Base-by-base conservation (phyloP, 73 alveolate species). In the Paramecium sexaurelia region DNA sequence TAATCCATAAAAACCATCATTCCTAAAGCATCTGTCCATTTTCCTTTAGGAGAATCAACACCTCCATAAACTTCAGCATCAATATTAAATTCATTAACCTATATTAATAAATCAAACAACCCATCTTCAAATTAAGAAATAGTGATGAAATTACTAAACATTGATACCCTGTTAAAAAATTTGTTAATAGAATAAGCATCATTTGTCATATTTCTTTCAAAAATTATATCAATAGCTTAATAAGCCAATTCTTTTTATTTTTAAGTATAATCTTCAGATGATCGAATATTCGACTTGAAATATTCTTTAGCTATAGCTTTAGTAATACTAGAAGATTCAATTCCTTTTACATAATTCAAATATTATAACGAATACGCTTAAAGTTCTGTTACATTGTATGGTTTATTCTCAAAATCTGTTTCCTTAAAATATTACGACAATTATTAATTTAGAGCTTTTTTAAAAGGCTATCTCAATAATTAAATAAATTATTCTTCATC, bases 1-100 rank as follows among this genome's bases (percentile, higher is more conserved):
- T 71, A 71, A 71, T 71, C 86, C 86, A 71, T 71, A 15, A 33
- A 32, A 8, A 71, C 86, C 37, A 71, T 40, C 55, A 35, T 71
- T 3, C 87, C 87, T n/a, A 73, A 33, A 17, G 66, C 87, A 33
- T 73, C 87, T 27, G 87, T 39, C 87, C 87, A 73, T 73, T 73
- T 73, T 1, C 87, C 87, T 10, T 73, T 73, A 10, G 87, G 87
- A 73, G 87, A 27, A 3, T 39, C 57, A 27, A 73, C 56, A 33
- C 66, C 87, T 6, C 57, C 55, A 20, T 73, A 17, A 19, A 73
- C 87, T 36, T 73, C 0, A 19, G 43, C 66, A 33, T 33, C 10
- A 1, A 73, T 27, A n/a, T 73, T 36, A 35, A 73, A 73, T 27
- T 73, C 56, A 10, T 27, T 22, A 8, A 39, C 19, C 5, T 73